Evolutionary conservation across 805 yeast genomes (phyloP), one percentile per base, ranked within the genome.

Genomic region (Zygosaccharomyces bailii): DNA sequence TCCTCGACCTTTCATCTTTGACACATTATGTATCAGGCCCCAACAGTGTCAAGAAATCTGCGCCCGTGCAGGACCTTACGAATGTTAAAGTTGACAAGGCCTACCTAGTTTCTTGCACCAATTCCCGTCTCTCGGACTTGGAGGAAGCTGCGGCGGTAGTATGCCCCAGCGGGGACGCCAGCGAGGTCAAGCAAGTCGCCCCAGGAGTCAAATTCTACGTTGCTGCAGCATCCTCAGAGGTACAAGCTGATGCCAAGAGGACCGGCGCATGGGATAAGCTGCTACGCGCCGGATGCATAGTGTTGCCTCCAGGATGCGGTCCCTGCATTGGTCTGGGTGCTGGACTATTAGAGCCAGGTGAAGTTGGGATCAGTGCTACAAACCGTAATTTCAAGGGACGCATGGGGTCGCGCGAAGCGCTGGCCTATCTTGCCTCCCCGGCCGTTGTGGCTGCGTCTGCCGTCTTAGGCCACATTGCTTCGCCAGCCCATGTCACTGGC

Each of bases 391-490:
- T 93, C 78, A 93, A 93, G 71, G 99, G 99, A 50, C 82, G 99
- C 71, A 93, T 93, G 99, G 99, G 99, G 6, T 84, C 96, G 5
- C 85, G 84, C 56, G 97, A 93, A 57, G 99, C 99, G 0, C 72
- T 89, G 49, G 99, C 99, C 0, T 93, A 85, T 66, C 76, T 93
- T 53, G 96, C 96, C 0, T 89, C 97, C 1, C 99, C 99, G 4
- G 96, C 90, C 53, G 96, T 93, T 19, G 99, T 93, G 47, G 98
- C 99, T 40, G 98, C 99, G 0, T 86, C 96, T 48, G 99, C 99
- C 1, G 80, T 91, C n/a, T 70, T 86, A 51, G 99, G 99, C 48
- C 82, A 83, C 59, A 93, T 93, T 60, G 96, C 90, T 19, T 83
- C 89, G 34, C 97, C 97, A 1, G 91, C 81, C 52, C 96, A 91